phyloP scores from a whole-genome alignment of 495 filamentous ascomycete species.

The Trichodelitschia bisporula region DNA sequence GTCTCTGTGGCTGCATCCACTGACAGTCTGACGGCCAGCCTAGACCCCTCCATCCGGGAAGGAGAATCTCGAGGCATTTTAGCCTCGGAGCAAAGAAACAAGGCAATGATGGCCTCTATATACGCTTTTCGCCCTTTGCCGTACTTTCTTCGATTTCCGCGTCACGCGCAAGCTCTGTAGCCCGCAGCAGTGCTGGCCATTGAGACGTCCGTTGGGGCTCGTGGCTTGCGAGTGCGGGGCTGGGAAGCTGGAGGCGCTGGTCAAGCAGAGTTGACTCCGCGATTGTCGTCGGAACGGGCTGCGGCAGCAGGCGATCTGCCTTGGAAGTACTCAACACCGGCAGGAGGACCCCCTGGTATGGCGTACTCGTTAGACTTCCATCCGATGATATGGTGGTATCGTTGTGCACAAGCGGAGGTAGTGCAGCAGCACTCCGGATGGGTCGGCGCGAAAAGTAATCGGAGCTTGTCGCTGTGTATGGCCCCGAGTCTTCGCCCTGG shows the following conservation, averaged over 20 bases:
- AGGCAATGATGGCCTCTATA: too few relatives aligned
- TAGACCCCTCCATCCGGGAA: too few relatives aligned
- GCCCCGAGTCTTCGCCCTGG: too few relatives aligned
- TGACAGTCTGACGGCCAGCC: too few relatives aligned
- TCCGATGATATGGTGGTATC: conserved; percentile 12
- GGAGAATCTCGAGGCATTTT: too few relatives aligned
- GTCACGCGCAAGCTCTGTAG: conserved; percentile 7
- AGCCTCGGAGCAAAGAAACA: too few relatives aligned
- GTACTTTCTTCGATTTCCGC: conserved; percentile 5
- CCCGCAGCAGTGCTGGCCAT: conserved; percentile 7
- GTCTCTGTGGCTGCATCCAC: too few relatives aligned
- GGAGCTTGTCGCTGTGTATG: too few relatives aligned
- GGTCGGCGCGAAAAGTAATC: conserved; percentile 6
- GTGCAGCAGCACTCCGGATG: conserved; percentile 2
- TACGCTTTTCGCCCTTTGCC: too few relatives aligned
- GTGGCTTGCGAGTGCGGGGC: too few relatives aligned
- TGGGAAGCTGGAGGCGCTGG: too few relatives aligned
- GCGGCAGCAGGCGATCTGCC: conserved; percentile 7
- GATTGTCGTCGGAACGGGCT: conserved; percentile 7
- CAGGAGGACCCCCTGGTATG: conserved; percentile 3
- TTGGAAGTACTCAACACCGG: conserved; percentile 4
- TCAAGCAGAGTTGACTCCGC: conserved; percentile 7
- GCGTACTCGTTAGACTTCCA: too few relatives aligned
- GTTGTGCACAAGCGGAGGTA: conserved; percentile 9
- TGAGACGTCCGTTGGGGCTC: conserved; percentile 3